Base-by-base conservation (phyloP, 163 green algal genomes). In the Trebouxiophyceae sp. region DNA sequence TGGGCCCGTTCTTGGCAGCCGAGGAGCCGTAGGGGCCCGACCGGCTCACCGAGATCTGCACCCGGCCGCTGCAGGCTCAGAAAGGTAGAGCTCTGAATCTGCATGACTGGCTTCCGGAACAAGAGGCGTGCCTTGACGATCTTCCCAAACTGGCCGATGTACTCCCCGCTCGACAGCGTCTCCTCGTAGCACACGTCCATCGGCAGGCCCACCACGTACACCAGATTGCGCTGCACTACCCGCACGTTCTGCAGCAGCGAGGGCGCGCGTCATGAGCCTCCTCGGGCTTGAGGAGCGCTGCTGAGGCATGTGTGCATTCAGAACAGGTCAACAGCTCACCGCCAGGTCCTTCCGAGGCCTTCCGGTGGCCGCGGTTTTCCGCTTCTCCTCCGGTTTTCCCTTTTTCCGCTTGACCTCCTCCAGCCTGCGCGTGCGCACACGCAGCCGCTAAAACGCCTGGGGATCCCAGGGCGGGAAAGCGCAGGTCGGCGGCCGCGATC, bases 151-250 rank as follows among this genome's bases (percentile, higher is more conserved):
- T 85, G 77, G 0, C 91, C 91, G 82, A 97, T 96, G 74, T 87
- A 92, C 3, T 90, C 72, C 3, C 62, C 47, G 26, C 82, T 71
- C 34, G 69, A 62, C 47, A 97, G 78, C 47, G 76, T 71, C 19
- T 95, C 87, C 66, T 96, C 89, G 26, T 80, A 62, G 77, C 91
- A 96, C 23, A 92, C 79, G 19, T 87, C 78, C 65, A 93, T 67
- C 7, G 81, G 68, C 47, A 97, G 65, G 7, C 91, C 91, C 54
- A 97, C 87, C 1, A 84, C 85, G 69, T 97, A 97, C 20, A 97
- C 91, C 59, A 97, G 81, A 71, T 95, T 96, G 47, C 83, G 81
- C 82, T 97, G 91, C 26, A 97, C 85, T 33, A 97, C 91, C 0
- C 91, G 78, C 28, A 97, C 77, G 63, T 95, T 93, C 70, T 88